These are phyloP conservation scores for Skeletonema tropicum DNA, from an alignment of 108 stramenopile species.

Conservation along the genomic window DNA sequence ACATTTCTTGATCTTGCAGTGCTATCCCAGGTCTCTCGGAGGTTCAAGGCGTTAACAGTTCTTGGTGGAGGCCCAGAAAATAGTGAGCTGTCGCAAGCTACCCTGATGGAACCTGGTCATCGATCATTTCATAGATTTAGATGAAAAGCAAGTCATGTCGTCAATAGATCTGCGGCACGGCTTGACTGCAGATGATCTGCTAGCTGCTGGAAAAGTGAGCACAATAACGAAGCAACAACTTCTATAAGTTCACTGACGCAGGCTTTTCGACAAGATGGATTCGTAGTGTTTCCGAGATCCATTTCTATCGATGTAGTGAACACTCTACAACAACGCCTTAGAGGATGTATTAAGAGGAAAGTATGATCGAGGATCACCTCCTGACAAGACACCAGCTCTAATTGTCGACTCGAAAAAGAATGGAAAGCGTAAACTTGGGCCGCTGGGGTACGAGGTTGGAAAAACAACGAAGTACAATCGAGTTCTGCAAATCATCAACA, in stretches of 20 bases:
- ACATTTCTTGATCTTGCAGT: no score
- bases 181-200: neutral
- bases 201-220: neutral
- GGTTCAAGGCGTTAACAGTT: no score
- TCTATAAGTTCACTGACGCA: conserved; percentile 4
- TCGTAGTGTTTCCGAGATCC: conserved; percentile 56
- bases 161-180: neutral
- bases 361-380: conserved; percentile 65
- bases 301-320: conserved; percentile 35
- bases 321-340: conserved; percentile 60
- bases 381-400: conserved; percentile 70
- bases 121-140: no score
- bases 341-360: conserved; percentile 69
- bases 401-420: conserved; percentile 20
- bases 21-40: no score
- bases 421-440: conserved; percentile 9
- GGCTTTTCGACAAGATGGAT: conserved; percentile 68
- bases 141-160: neutral
- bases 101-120: no score
- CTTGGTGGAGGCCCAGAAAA: no score
- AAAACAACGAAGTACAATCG: conserved; percentile 26
- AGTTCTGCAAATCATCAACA: conserved; percentile 85
- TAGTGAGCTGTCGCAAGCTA: no score
- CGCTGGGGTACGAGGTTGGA: conserved; percentile 14
- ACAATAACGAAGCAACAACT: neutral